Base-by-base conservation (phyloP, 148 eudicot genomes). In the Polygonum aviculare region DNA sequence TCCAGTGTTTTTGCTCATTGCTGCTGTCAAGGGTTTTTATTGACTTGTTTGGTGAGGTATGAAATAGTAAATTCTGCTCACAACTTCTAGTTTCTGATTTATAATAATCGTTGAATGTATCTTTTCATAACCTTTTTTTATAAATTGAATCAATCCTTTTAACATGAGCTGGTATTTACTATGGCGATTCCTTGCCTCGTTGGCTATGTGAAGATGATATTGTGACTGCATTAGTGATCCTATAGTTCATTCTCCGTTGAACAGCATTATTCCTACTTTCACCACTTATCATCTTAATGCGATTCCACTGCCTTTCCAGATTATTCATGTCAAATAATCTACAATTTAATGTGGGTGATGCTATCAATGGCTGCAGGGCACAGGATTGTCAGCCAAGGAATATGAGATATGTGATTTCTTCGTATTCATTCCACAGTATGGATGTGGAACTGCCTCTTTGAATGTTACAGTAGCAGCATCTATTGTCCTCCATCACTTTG, bases 401-500 rank as follows among this genome's bases (percentile, higher is more conserved):
- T 87, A 83, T 79, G 96, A 92, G 81, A 89, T 95, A 72, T 95
- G 98, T 76, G 98, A 95, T 81, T 95, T 90, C 79, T 95, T 95
- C 81, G 89, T 92, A 52, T 95, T 92, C 70, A 95, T 95, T 82
- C 97, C 98, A 31, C 98, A 95, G 84, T 90, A 92, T 79, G 99
- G 99, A n/a, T 83, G 96, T 84, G 99, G 99, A 73, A 95, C 99
- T 76, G 99, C 97, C 78, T 95, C 97, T 11, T 73, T 95, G 63
- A 92, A 95, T 79, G 97, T 95, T 76, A 95, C 99, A 41, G 91
- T 92, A 22, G 97, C 99, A 74, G 98, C 97, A 80, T 95, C 98
- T 55, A 92, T 95, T 50, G 90, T 92, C 38, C 88, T 95, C 35
- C 98, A 95, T 90, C 97, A 95, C 49, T 95, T 87, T 83, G 97